Base-by-base conservation (phyloP, 176 grass and related monocot genomes). In the Oryza officinalis region DNA sequence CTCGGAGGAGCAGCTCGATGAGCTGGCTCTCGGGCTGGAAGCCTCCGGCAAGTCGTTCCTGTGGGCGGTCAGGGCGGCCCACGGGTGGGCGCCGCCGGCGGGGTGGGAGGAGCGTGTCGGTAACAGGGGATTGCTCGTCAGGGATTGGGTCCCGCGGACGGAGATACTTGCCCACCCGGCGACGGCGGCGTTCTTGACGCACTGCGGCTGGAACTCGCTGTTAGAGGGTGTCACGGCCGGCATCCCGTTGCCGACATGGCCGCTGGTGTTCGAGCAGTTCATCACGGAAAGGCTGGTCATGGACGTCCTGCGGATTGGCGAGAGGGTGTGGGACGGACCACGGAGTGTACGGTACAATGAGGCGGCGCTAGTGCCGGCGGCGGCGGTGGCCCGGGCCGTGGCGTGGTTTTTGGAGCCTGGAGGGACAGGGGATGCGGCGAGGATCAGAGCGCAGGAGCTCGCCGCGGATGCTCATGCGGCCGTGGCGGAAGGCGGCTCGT, bases 151-250 rank as follows among this genome's bases (percentile, higher is more conserved):
- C 0, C 72, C 80, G 1, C 87, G 84, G 63, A 66, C 65, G 2
- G 38, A 38, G 0, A 45, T 71, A 44, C 69, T 45, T 15, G 13
- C 46, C 14, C 87, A 89, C 54, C 44, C 27, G 14, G 83, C 83
- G 0, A 26, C 71, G 9, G 83, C 71, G 8, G 86, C 73, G 0
- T 93, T 96, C 75, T 76, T 93, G 6, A 93, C 88, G 30, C 91
- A 93, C 65, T 81, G 77, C 38, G 91, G 91, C 11, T 92, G 84
- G 91, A 92, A 87, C 80, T 90, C 91, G 0, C 30, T 78, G 45
- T 63, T 84, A 23, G 90, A 87, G 64, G 81, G 74, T 1, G 40
- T 67, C 2, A 2, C 52, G 43, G 75, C 87, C 10, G 87, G 87
- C 15, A 43, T 80, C 63, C 77, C 87, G 0, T 74, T 89, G 84